Evolutionary conservation across 257 asterid genomes (phyloP).

Genomic region (Misopates orontium): DNA sequence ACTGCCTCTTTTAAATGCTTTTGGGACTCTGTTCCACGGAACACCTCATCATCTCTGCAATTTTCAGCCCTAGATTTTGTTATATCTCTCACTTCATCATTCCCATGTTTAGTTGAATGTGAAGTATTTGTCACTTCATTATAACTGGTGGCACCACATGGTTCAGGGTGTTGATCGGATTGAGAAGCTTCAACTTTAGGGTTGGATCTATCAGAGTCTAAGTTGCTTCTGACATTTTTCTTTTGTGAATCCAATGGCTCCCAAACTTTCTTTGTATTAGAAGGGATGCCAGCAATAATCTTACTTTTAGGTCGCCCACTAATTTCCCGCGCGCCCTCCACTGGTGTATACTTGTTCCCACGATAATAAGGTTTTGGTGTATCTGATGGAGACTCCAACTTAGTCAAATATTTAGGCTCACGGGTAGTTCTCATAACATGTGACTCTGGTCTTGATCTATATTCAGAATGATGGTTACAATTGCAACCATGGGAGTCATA

Average conservation of each 20-base stretch:
- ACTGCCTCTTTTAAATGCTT: constrained; percentile 41
- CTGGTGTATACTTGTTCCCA: constrained; percentile 49
- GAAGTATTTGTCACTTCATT: constrained; percentile 45
- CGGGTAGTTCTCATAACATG: constrained; percentile 42
- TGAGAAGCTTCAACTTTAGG: constrained; percentile 52
- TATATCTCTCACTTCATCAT: constrained; percentile 36
- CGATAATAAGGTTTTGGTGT: constrained; percentile 64
- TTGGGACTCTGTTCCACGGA: constrained; percentile 37
- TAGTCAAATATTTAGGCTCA: constrained; percentile 47
- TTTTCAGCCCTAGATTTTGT: constrained; percentile 30
- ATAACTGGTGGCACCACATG: constrained; percentile 48
- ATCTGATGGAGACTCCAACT: constrained; percentile 55
- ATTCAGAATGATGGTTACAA: constrained; percentile 64
- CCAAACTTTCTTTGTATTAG: constrained; percentile 78
- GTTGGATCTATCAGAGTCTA: constrained; percentile 61
- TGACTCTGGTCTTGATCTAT: constrained; percentile 57
- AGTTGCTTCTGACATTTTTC: constrained; percentile 65
- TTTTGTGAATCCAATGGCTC: constrained; percentile 89
- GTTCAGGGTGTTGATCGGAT: constrained; percentile 52
- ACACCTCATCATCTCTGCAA: constrained; percentile 26
- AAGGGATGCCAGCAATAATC: constrained; percentile 39
- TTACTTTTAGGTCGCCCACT: constrained; percentile 63
- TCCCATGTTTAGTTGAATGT: constrained; percentile 39
- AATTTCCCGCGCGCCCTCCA: constrained; percentile 49
- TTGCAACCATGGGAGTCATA: constrained; percentile 59